phyloP scores from a whole-genome alignment of 306 rosid genomes.

The Aeschynomene evenia region DNA sequence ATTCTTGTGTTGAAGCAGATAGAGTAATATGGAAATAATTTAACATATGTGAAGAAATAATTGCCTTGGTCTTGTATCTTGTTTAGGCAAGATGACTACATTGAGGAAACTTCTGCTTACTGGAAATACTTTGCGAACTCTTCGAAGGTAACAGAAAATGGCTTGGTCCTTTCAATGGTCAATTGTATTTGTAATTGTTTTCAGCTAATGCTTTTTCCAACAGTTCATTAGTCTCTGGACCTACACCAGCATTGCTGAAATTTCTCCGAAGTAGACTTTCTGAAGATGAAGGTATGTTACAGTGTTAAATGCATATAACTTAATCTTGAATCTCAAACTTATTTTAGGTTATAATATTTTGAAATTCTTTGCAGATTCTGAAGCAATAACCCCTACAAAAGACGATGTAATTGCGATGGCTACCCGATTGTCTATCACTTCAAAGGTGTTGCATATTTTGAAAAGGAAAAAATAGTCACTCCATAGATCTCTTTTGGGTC shows the following conservation, averaged over 20 bases:
- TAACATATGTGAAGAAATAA: conserved; percentile 23
- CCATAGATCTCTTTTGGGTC: not conserved
- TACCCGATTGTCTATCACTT: conserved; percentile 71
- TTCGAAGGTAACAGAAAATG: conserved; percentile 66
- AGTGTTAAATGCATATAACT: conserved; percentile 11
- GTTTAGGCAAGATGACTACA: conserved; percentile 87
- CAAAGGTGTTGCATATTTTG: conserved; percentile 62
- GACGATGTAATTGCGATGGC: conserved; percentile 74
- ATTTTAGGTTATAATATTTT: conserved; percentile 22
- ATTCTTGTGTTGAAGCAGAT: conserved; percentile 3
- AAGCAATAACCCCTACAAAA: conserved; percentile 49
- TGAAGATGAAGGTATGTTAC: conserved; percentile 63
- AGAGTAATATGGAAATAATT: not conserved
- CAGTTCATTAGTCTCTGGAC: conserved; percentile 93
- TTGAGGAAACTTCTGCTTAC: conserved; percentile 80
- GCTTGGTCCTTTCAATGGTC: conserved; percentile 16
- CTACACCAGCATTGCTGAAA: conserved; percentile 70
- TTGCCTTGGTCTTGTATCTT: conserved; percentile 18
- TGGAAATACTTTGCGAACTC: conserved; percentile 85
- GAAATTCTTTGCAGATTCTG: conserved; percentile 55
- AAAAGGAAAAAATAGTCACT: conserved; percentile 9
- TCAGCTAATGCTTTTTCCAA: conserved; percentile 27
- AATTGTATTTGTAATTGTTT: conserved; percentile 19
- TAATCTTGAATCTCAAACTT: not conserved
- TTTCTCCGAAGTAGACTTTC: conserved; percentile 85